Conservation (phyloP, 148 eudicot genomes). For the Mesembryanthemum crystallinum region DNA sequence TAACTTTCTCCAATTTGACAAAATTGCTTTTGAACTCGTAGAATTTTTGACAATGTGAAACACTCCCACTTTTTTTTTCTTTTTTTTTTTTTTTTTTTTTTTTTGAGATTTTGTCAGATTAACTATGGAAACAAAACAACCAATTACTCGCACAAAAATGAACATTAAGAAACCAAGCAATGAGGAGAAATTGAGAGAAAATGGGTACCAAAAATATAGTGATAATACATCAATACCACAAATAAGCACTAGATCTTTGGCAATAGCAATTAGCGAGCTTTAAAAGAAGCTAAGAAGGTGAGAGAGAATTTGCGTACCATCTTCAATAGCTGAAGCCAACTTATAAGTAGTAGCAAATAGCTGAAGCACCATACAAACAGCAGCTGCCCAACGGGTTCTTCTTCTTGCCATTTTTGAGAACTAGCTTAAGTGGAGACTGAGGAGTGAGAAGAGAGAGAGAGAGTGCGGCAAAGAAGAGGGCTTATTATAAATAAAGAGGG, state of each 20-base stretch:
- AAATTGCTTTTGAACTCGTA: too few relatives aligned
- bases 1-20: too few relatives aligned
- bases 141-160: not conserved
- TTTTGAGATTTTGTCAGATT: too few relatives aligned
- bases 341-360: constrained; percentile 3
- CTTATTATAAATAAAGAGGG: not conserved
- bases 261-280: too few relatives aligned
- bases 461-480: constrained; percentile 4
- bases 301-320: constrained; percentile 20
- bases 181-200: constrained; percentile 48
- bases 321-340: constrained; percentile 23
- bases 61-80: too few relatives aligned
- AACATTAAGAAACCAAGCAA: not conserved
- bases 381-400: not conserved
- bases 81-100: too few relatives aligned
- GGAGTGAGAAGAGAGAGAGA: not conserved
- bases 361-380: not conserved
- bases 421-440: not conserved
- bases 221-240: too few relatives aligned
- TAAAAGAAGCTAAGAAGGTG: not conserved
- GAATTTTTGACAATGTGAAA: too few relatives aligned
- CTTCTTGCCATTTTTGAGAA: not conserved
- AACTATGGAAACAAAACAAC: too few relatives aligned
- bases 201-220: constrained; percentile 27
- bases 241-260: constrained; percentile 1